Percentiles rank a stretch among this genome's conserved stretches.
These are phyloP conservation scores for Syzygium jambos DNA, from an alignment of 345 rosid species.

Conservation along the genomic window DNA sequence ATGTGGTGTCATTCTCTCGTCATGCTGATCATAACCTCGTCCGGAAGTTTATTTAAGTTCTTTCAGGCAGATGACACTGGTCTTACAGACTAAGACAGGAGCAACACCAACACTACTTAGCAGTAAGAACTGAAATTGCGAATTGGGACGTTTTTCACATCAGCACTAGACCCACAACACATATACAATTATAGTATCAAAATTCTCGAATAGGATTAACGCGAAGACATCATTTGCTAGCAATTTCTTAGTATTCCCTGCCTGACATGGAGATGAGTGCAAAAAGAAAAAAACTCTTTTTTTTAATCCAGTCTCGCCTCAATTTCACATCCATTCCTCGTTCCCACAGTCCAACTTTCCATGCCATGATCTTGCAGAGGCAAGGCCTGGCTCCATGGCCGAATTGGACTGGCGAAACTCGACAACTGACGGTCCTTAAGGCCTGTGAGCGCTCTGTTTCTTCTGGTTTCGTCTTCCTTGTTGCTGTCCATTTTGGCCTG, in stretches of 20 bases:
- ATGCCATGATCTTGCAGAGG: background rate
- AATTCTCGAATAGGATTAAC: background rate
- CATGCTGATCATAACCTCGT: background rate
- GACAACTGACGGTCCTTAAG: slow-evolving; percentile 36
- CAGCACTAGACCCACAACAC: background rate
- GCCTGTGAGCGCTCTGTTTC: slow-evolving; percentile 33
- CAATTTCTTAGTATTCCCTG: background rate
- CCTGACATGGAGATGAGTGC: background rate
- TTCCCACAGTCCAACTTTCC: background rate
- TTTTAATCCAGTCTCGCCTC: background rate
- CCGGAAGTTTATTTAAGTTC: background rate
- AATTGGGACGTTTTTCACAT: background rate
- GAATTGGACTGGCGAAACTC: background rate
- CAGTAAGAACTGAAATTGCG: background rate
- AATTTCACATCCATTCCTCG: background rate
- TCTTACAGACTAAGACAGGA: background rate
- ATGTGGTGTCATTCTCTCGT: background rate
- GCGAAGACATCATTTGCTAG: background rate
- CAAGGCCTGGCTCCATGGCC: slow-evolving; percentile 3
- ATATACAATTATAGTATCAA: background rate
- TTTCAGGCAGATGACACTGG: background rate
- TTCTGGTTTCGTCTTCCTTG: slow-evolving; percentile 32
- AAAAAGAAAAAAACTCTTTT: background rate
- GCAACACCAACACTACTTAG: background rate
- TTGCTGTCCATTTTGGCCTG: slow-evolving; percentile 20